These are phyloP conservation scores for Pythium scleroteichum DNA, from an alignment of 352 stramenopile genomes.

Conservation along the genomic window DNA sequence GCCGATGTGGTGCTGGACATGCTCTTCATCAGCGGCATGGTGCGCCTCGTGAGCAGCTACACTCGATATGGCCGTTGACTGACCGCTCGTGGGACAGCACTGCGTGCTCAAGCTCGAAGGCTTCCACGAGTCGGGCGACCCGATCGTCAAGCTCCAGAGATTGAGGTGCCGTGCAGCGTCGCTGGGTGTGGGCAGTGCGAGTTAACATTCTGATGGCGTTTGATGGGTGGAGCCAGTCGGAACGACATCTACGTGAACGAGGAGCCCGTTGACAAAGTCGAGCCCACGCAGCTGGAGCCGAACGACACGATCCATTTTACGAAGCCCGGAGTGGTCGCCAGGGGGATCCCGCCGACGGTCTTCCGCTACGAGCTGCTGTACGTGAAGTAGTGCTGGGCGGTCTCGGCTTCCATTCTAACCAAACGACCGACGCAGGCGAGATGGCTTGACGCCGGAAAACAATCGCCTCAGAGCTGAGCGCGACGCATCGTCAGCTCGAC, in stretches of 20 bases:
- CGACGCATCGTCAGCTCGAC: slow-evolving; percentile 1
- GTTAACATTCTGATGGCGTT: neutral
- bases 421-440: slow-evolving; percentile 9
- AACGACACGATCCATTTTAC: slow-evolving; percentile 75
- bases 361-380: slow-evolving; percentile 76
- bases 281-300: too few relatives aligned
- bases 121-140: slow-evolving; percentile 26
- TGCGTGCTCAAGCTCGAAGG: slow-evolving; percentile 51
- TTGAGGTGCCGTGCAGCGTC: slow-evolving; percentile 43
- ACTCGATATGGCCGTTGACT: neutral
- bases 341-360: slow-evolving; percentile 41
- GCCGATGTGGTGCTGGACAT: slow-evolving; percentile 56
- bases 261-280: too few relatives aligned
- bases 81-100: slow-evolving; percentile 35
- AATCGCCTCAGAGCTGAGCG: slow-evolving; percentile 5
- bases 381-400: slow-evolving; percentile 28
- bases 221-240: slow-evolving; percentile 35
- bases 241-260: slow-evolving; percentile 79
- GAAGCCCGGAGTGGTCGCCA: slow-evolving; percentile 43
- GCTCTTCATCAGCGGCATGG: slow-evolving; percentile 67
- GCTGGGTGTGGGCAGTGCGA: neutral
- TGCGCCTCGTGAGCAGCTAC: slow-evolving; percentile 28
- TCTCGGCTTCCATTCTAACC: too few relatives aligned
- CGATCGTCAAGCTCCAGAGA: slow-evolving; percentile 47
- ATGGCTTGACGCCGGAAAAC: slow-evolving; percentile 25